Evolutionary conservation across 495 filamentous ascomycete genomes (phyloP).

Genomic region (Pyronema omphalodes): DNA sequence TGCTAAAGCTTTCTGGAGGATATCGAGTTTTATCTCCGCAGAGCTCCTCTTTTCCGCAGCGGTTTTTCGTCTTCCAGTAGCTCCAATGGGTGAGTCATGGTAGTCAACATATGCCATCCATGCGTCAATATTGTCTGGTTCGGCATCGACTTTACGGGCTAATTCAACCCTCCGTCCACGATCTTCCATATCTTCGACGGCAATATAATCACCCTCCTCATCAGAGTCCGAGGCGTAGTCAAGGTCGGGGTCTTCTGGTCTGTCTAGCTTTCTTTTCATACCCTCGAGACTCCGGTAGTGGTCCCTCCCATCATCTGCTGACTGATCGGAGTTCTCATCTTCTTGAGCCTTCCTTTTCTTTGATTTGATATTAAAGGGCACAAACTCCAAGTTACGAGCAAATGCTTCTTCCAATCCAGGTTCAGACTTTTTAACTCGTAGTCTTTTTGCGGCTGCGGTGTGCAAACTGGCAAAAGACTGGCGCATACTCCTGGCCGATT

Average conservation of each 20-base stretch:
- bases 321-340: conserved; percentile 11
- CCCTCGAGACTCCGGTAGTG: conserved; percentile 56
- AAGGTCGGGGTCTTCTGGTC: conserved; percentile 33
- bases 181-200: conserved; percentile 24
- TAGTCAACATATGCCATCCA: conserved; percentile 65
- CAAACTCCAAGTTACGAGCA: conserved; percentile 28
- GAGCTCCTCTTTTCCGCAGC: conserved; percentile 44
- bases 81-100: conserved; percentile 45
- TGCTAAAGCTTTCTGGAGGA: conserved; percentile 62
- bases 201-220: conserved; percentile 26
- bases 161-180: conserved; percentile 39
- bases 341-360: conserved; percentile 15
- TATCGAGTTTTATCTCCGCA: conserved; percentile 57
- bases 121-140: conserved; percentile 44
- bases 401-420: conserved; percentile 13
- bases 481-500: conserved; percentile 10
- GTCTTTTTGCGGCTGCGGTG: conserved; percentile 21
- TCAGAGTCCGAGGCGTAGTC: conserved; percentile 36
- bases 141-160: conserved; percentile 36
- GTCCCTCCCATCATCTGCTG: conserved; percentile 32
- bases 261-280: conserved; percentile 33
- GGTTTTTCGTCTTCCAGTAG: conserved; percentile 30
- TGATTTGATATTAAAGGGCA: conserved; percentile 27
- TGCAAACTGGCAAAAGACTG: conserved; percentile 27
- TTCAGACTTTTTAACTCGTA: conserved; percentile 26